Evolutionary conservation across 2,329 filamentous ascomycete species (phyloP).

Genomic region (Phialocephala sp.): DNA sequence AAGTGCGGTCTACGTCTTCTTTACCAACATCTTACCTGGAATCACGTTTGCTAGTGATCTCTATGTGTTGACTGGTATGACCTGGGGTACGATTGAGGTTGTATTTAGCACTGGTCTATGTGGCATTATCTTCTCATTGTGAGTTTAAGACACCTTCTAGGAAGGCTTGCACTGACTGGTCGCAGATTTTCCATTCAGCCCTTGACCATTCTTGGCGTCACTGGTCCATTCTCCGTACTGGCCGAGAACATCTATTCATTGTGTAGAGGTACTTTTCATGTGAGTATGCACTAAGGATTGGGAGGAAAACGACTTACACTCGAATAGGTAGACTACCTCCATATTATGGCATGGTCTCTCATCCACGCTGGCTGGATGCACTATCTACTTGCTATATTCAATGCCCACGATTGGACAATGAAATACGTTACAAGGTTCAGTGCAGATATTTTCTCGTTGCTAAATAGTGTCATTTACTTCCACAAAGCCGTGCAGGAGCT

Average conservation of each 20-base stretch:
- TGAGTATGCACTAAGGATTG: slow-evolving; percentile 38
- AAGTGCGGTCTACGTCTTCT: slow-evolving; percentile 69
- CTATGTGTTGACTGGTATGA: slow-evolving; percentile 64
- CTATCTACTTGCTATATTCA: slow-evolving; percentile 66
- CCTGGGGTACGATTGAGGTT: slow-evolving; percentile 71
- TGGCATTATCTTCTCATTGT: slow-evolving; percentile 67
- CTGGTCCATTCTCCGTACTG: slow-evolving; percentile 70
- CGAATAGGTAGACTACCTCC: slow-evolving; percentile 62
- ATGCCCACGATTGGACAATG: slow-evolving; percentile 75
- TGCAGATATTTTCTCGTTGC: slow-evolving; percentile 68
- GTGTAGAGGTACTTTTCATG: slow-evolving; percentile 60
- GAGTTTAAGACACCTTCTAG: slow-evolving; percentile 36
- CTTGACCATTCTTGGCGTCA: slow-evolving; percentile 68
- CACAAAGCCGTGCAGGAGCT: slow-evolving; percentile 70
- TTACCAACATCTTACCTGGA: slow-evolving; percentile 69
- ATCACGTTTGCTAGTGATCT: slow-evolving; percentile 72
- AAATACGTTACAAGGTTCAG: slow-evolving; percentile 71
- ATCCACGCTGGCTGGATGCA: slow-evolving; percentile 72
- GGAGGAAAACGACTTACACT: background rate
- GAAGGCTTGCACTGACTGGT: background rate
- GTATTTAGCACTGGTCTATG: slow-evolving; percentile 70
- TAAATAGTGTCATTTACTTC: slow-evolving; percentile 73
- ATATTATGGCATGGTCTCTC: slow-evolving; percentile 71
- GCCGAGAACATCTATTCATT: slow-evolving; percentile 69
- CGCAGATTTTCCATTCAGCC: slow-evolving; percentile 62